Conservation (phyloP, 768 basidiomycete species). For the Sporobolomyces phaffii region DNA sequence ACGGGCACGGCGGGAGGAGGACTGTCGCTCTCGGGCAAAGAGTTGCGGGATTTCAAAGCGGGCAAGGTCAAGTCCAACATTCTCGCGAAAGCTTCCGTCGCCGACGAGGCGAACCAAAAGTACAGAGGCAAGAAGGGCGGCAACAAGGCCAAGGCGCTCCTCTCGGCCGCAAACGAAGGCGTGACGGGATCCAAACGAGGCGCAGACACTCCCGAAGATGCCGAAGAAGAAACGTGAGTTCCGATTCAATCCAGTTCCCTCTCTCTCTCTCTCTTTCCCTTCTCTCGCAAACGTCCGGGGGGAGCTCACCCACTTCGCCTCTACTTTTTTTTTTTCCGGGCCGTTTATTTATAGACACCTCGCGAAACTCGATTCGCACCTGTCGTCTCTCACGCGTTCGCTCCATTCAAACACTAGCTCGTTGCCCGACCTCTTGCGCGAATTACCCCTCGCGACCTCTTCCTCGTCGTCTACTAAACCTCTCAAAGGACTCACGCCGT, state of each 20-base stretch:
- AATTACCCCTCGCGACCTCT: conserved; percentile 12
- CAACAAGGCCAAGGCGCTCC: neutral
- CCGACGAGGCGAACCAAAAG: conserved; percentile 23
- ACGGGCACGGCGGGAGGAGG: neutral
- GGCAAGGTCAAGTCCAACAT: conserved; percentile 30
- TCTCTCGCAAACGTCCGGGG: too few species aligned
- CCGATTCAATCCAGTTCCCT: too few species aligned
- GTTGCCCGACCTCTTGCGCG: conserved; percentile 33
- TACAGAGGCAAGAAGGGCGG: conserved; percentile 18
- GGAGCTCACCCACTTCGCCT: too few species aligned
- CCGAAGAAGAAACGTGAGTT: conserved; percentile 29
- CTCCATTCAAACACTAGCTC: conserved; percentile 59
- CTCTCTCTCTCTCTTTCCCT: conserved; percentile 53
- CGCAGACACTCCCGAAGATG: conserved; percentile 10
- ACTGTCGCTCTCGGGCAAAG: conserved; percentile 1
- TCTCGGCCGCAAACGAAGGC: neutral
- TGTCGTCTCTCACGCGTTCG: conserved; percentile 67
- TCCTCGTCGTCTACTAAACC: conserved; percentile 19
- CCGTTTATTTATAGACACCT: conserved; percentile 53
- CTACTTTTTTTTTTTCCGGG: too few species aligned
- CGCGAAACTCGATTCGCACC: conserved; percentile 68
- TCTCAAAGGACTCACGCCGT: conserved; percentile 36
- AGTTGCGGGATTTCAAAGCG: conserved; percentile 30
- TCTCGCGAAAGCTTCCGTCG: conserved; percentile 17
- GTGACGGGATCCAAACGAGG: neutral